phyloP scores from a whole-genome alignment of 176 grass and related monocot genomes.

The Carex cristatella region DNA sequence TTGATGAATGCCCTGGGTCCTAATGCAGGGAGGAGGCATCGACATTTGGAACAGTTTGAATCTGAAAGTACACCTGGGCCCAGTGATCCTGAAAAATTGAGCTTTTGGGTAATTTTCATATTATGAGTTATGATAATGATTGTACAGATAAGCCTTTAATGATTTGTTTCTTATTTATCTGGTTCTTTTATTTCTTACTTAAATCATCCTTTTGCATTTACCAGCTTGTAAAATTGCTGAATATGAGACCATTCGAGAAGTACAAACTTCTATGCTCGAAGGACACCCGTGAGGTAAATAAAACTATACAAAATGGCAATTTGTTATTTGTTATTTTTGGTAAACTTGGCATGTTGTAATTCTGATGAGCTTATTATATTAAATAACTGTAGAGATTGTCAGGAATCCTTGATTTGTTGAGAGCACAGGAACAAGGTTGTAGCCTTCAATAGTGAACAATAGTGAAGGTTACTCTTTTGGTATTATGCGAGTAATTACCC shows the following conservation, averaged over 20 bases:
- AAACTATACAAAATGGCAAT: neutral
- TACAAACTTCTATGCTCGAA: constrained; percentile 61
- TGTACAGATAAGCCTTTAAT: neutral
- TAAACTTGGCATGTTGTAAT: neutral
- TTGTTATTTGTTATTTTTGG: neutral
- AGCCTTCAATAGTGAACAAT: constrained; percentile 71
- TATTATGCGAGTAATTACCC: constrained; percentile 5
- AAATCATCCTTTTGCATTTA: constrained; percentile 6
- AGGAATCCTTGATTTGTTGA: constrained; percentile 44
- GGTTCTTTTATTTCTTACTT: neutral
- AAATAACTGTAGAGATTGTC: constrained; percentile 62
- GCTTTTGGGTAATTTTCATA: constrained; percentile 67
- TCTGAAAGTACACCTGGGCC: constrained; percentile 64
- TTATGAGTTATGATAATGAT: neutral
- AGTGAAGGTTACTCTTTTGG: constrained; percentile 28
- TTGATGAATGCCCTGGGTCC: neutral
- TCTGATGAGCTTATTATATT: neutral
- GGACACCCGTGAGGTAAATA: constrained; percentile 65
- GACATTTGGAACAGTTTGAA: constrained; percentile 50
- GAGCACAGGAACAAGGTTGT: constrained; percentile 67
- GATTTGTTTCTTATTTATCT: neutral
- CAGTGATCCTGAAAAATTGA: constrained; percentile 81
- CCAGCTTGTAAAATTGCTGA: constrained; percentile 81
- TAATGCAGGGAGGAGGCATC: constrained; percentile 57
- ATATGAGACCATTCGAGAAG: constrained; percentile 74